Evolutionary conservation across 2,329 filamentous ascomycete genomes (phyloP).

Genomic region (Phoma herbarum): DNA sequence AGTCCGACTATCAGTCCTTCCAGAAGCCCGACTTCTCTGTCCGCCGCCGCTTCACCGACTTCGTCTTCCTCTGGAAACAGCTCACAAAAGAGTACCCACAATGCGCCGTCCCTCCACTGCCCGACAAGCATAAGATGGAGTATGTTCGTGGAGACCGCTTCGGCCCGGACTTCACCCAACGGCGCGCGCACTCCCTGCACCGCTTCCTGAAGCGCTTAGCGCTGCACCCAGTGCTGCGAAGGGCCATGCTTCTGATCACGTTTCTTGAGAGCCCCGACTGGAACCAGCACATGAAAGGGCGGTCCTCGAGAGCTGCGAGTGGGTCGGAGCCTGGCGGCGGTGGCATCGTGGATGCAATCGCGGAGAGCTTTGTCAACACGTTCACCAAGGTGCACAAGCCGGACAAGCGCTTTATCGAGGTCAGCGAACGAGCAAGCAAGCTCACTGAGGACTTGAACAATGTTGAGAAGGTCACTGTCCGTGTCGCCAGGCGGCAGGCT

Average conservation of each 20-base stretch:
- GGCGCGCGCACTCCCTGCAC: slow-evolving; percentile 88
- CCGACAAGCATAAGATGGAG: slow-evolving; percentile 99
- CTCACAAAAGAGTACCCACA: slow-evolving; percentile 87
- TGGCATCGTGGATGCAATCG: slow-evolving; percentile 92
- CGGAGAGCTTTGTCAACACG: slow-evolving; percentile 95
- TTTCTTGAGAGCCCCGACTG: slow-evolving; percentile 95
- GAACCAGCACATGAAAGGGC: slow-evolving; percentile 92
- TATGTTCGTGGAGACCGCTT: slow-evolving; percentile 97
- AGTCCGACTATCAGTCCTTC: slow-evolving; percentile 96
- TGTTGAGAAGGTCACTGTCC: slow-evolving; percentile 93
- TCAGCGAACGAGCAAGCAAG: slow-evolving; percentile 90
- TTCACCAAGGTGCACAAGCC: slow-evolving; percentile 97
- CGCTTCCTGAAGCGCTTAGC: slow-evolving; percentile 88
- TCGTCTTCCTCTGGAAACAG: slow-evolving; percentile 94
- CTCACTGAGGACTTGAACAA: slow-evolving; percentile 88
- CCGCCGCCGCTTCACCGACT: slow-evolving; percentile 95
- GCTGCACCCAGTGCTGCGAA: slow-evolving; percentile 86
- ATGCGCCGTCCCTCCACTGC: slow-evolving; percentile 90
- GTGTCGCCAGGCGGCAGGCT: slow-evolving; percentile 84
- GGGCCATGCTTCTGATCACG: slow-evolving; percentile 80
- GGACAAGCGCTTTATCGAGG: slow-evolving; percentile 92
- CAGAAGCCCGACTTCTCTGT: slow-evolving; percentile 80
- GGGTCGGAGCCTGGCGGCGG: slow-evolving; percentile 56
- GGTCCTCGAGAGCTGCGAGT: slow-evolving; percentile 70
- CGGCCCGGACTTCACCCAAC: slow-evolving; percentile 87